These are phyloP conservation scores for Lonicera japonica DNA, from an alignment of 129 eudicot species.

Conservation along the genomic window DNA sequence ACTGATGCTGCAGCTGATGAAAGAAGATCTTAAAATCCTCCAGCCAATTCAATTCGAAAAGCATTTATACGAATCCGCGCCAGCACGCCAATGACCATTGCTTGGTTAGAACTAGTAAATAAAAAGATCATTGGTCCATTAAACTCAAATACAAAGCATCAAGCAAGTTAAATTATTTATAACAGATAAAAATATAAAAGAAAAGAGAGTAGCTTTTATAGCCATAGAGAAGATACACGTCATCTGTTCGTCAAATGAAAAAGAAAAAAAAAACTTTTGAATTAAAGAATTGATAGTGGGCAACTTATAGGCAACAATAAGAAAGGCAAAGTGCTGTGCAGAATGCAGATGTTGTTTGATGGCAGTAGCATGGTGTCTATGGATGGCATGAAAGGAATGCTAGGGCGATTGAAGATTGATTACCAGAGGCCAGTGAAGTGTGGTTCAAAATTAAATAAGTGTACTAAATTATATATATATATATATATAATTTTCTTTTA, in stretches of 20 bases:
- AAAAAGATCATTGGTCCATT: slow-evolving; percentile 21
- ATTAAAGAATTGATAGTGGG: too few species aligned
- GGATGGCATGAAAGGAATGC: too few species aligned
- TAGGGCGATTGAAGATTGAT: too few species aligned
- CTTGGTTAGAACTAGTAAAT: slow-evolving; percentile 56
- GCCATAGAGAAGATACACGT: slow-evolving; percentile 47
- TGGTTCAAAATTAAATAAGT: too few species aligned
- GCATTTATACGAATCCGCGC: slow-evolving; percentile 92
- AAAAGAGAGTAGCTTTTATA: slow-evolving; percentile 1
- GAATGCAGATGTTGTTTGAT: too few species aligned
- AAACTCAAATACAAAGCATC: slow-evolving; percentile 6
- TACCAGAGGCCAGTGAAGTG: too few species aligned
- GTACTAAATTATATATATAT: too few species aligned
- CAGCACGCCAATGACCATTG: slow-evolving; percentile 71
- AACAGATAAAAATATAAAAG: background rate
- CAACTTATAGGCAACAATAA: too few species aligned
- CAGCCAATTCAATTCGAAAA: slow-evolving; percentile 76
- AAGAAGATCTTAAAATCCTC: slow-evolving; percentile 64
- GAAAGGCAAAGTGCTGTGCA: too few species aligned
- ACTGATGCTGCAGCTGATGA: slow-evolving; percentile 72
- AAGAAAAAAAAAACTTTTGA: too few species aligned
- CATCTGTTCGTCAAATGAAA: slow-evolving; percentile 40
- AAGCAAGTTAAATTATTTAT: background rate
- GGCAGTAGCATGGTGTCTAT: too few species aligned
- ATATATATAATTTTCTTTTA: too few species aligned